A percentile compares a stretch with the other conserved stretches of the same genome.
phyloP scores from a whole-genome alignment of 768 basidiomycete species.

The Lactarius pseudohatsudake region DNA sequence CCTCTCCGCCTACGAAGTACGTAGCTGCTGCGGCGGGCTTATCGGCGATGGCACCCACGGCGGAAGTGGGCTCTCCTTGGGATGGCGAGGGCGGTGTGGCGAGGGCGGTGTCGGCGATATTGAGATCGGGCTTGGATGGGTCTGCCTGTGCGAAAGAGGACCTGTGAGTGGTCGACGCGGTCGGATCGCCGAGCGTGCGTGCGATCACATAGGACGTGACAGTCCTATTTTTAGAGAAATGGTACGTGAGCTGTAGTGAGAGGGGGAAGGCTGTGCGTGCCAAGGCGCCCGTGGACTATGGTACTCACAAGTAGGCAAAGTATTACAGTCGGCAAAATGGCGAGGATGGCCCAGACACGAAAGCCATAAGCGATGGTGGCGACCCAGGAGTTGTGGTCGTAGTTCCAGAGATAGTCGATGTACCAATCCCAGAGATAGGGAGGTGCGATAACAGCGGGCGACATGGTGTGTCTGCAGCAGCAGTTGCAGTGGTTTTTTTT shows the following conservation, averaged over 20 bases:
- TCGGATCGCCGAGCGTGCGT: slow-evolving; percentile 73
- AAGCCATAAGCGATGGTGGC: slow-evolving; percentile 59
- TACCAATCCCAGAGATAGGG: slow-evolving; percentile 58
- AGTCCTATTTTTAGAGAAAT: slow-evolving; percentile 51
- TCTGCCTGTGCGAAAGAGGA: slow-evolving; percentile 10
- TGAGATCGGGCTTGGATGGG: not conserved
- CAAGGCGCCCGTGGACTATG: slow-evolving; percentile 13
- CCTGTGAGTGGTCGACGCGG: slow-evolving; percentile 69
- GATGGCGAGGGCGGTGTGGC: not conserved
- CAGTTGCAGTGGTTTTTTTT: not conserved
- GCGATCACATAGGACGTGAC: slow-evolving; percentile 80
- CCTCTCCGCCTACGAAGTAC: slow-evolving; percentile 5
- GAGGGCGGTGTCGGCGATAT: not conserved
- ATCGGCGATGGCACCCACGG: slow-evolving; percentile 4
- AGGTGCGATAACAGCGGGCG: slow-evolving; percentile 39
- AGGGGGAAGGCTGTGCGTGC: not conserved
- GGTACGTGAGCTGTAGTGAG: not conserved
- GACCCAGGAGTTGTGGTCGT: slow-evolving; percentile 65
- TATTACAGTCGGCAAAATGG: slow-evolving; percentile 50
- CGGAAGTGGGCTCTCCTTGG: not conserved
- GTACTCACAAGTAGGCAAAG: slow-evolving; percentile 64
- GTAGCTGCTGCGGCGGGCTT: slow-evolving; percentile 9
- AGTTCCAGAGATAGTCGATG: slow-evolving; percentile 61
- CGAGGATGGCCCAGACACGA: slow-evolving; percentile 60
- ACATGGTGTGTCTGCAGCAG: slow-evolving; percentile 12